A percentile compares a stretch with the other conserved stretches of the same genome.
phyloP scores from a whole-genome alignment of 768 basidiomycete genomes.

The Tricholoma hemisulphureum region DNA sequence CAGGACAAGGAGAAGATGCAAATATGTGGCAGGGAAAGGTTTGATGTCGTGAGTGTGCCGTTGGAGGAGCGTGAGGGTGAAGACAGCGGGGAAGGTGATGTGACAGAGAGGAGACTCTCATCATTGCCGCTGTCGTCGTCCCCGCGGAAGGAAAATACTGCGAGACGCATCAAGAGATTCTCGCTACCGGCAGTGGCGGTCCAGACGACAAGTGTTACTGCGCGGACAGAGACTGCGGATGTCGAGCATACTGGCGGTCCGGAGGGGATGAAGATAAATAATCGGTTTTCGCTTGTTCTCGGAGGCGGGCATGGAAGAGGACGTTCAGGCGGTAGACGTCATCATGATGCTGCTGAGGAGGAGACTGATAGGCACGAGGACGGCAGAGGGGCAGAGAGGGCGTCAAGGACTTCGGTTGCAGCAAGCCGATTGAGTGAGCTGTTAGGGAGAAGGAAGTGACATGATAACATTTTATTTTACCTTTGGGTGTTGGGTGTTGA shows the following conservation, averaged over 20 bases:
- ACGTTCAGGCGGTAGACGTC: background rate
- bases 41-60: conserved; percentile 12
- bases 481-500: no score
- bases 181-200: conserved; percentile 55
- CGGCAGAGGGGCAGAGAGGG: conserved; percentile 18
- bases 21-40: background rate
- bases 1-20: background rate
- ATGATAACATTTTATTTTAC: no score
- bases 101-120: conserved; percentile 4
- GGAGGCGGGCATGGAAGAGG: conserved; percentile 29
- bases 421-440: conserved; percentile 55
- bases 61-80: conserved; percentile 13
- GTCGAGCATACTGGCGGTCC: background rate
- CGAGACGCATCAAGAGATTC: conserved; percentile 63
- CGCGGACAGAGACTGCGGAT: conserved; percentile 38
- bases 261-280: conserved; percentile 23
- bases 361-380: conserved; percentile 7
- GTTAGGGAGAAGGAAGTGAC: conserved; percentile 37
- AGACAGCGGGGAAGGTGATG: conserved; percentile 1
- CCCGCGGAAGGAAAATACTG: conserved; percentile 56
- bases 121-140: conserved; percentile 25
- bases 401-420: conserved; percentile 45
- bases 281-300: conserved; percentile 70
- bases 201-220: conserved; percentile 70
- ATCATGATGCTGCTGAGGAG: conserved; percentile 27